Evolutionary conservation across 1,284 basidiomycete species (phyloP), one percentile per base, ranked within the genome.

Genomic region (Tremellales sp.): DNA sequence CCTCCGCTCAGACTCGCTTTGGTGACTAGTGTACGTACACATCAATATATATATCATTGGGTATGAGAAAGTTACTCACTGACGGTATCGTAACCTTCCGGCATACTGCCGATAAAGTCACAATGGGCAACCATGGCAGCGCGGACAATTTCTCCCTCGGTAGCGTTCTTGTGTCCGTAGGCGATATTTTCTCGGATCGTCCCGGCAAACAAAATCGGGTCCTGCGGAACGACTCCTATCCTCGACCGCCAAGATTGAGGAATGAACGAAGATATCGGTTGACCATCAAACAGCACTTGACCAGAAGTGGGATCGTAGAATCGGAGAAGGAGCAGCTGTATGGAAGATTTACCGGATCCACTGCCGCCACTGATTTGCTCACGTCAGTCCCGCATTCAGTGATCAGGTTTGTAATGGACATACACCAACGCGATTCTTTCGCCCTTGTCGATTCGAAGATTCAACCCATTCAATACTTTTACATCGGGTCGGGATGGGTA

Each of bases 401-500:
- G 6, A 42, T 4, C 6, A 31, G 22, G 25, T 19, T 8, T 7
- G 22, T 5, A 19, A 16, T 32, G 25, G 4, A 51, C 61, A 46
- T 32, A 64, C 59, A 74, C 74, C 5, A 79, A 63, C 3, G 73
- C 74, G 1, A 73, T 65, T 26, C 72, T 61, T 50, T 73, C 72
- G 8, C 77, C 77, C 18, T 67, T 67, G 34, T 75, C 70, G 43
- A 78, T 75, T 12, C 70, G 63, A 26, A 74, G 66, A 46, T 63
- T 71, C 45, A 77, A 62, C 33, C 84, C 83, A 61, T 89, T 84
- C 54, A 95, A 79, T 34, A 97, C 87, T 31, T 81, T 82, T 2
- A 93, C 84, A 38, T 82, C 79, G 0, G 88, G 88, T 25, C 94
- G 84, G 2, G 89, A 86, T 1, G 94, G 94, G 66, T 98, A 98